Conservation (phyloP, 306 rosid genomes). For the Cicer pinnatifidum region DNA sequence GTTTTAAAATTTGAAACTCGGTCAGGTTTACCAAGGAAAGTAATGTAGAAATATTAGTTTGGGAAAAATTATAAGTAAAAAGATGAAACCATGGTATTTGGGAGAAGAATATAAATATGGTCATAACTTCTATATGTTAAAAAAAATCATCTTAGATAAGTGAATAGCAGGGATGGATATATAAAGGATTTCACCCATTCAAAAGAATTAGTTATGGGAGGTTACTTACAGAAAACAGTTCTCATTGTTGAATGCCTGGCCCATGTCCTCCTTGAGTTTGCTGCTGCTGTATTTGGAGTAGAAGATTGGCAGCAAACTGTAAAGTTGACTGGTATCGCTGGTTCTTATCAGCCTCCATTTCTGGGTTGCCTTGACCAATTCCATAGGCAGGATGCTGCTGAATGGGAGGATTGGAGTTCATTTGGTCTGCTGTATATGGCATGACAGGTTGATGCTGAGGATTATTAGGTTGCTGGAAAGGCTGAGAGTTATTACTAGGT, state of each 20-base stretch:
- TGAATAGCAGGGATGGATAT: conserved; percentile 39
- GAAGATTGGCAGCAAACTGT: conserved; percentile 97
- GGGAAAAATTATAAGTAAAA: conserved; percentile 8
- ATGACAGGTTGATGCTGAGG: conserved; percentile 55
- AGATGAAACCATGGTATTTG: conserved; percentile 14
- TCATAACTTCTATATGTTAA: conserved; percentile 21
- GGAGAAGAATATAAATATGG: conserved; percentile 20
- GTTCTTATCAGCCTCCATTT: conserved; percentile 88
- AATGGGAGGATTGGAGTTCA: conserved; percentile 59
- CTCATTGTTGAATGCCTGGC: conserved; percentile 78
- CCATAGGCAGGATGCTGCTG: conserved; percentile 75
- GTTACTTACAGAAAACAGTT: conserved; percentile 59
- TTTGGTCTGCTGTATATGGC: conserved; percentile 61
- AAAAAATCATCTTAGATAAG: conserved; percentile 27
- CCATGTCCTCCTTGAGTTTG: conserved; percentile 68
- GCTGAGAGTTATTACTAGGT: conserved; percentile 28
- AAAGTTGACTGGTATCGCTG: conserved; percentile 71
- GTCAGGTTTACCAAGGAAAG: neutral
- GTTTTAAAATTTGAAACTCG: conserved; percentile 24
- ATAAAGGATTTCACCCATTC: conserved; percentile 23
- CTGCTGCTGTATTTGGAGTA: conserved; percentile 90
- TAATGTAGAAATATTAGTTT: neutral
- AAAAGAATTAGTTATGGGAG: conserved; percentile 39
- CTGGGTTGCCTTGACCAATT: conserved; percentile 65
- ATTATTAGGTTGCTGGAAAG: conserved; percentile 48